Percentiles rank a stretch among this genome's conserved stretches.
Evolutionary conservation across 805 yeast genomes (phyloP).

Genomic region (Jamesozyma jinghongensis): DNA sequence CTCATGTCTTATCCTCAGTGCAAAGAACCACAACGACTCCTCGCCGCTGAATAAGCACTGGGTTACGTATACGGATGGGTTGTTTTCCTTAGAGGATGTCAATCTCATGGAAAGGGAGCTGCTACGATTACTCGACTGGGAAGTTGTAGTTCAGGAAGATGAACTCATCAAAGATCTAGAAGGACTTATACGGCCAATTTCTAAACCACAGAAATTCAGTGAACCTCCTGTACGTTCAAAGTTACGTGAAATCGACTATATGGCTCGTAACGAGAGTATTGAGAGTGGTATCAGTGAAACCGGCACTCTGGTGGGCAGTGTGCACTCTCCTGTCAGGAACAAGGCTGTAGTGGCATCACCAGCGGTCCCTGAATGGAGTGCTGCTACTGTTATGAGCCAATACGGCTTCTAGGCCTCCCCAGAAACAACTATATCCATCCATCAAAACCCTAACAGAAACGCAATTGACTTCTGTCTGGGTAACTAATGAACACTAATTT

Average conservation of each 20-base stretch:
- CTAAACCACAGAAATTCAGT: conserved; percentile 29
- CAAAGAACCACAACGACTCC: conserved; percentile 68
- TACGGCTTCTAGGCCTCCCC: neutral
- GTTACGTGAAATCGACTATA: neutral
- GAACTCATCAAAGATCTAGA: conserved; percentile 60
- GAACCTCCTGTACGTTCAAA: neutral
- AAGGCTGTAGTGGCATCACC: too few species aligned
- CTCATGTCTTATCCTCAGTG: conserved; percentile 63
- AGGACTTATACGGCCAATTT: conserved; percentile 54
- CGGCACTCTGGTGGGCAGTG: neutral
- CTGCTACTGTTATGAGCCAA: neutral
- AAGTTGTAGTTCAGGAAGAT: conserved; percentile 50
- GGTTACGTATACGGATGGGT: conserved; percentile 68
- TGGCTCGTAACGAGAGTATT: neutral
- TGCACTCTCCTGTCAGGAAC: too few species aligned
- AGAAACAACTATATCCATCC: too few species aligned
- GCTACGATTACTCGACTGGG: conserved; percentile 60
- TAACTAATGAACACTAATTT: too few species aligned
- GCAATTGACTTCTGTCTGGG: neutral
- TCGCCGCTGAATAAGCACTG: conserved; percentile 74
- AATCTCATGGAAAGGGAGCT: conserved; percentile 75
- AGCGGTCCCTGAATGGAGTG: neutral
- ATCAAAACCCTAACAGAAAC: neutral
- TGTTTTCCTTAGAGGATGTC: conserved; percentile 57
- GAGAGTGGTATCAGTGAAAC: neutral